A percentile compares a stretch with the other conserved stretches of the same genome.
phyloP scores from a whole-genome alignment of 164 flowering plant genomes.

The Buxus sempervirens region DNA sequence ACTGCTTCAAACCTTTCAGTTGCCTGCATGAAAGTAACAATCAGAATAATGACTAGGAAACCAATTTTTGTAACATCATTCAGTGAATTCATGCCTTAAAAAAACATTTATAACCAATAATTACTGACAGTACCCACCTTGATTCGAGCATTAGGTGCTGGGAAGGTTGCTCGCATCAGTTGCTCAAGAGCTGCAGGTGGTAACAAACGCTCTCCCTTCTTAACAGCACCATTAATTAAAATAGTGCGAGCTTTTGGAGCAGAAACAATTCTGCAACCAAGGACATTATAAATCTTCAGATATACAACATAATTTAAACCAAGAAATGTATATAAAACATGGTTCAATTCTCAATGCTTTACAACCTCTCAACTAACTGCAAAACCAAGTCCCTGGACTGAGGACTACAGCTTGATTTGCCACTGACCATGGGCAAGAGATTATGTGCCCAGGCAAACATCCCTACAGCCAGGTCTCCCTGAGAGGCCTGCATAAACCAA shows the following conservation, averaged over 20 bases:
- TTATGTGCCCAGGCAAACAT: constrained; percentile 62
- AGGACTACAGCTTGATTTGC: constrained; percentile 68
- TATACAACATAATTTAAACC: not conserved
- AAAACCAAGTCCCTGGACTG: constrained; percentile 82
- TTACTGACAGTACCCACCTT: constrained; percentile 47
- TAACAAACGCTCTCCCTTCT: constrained; percentile 84
- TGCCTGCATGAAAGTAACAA: constrained; percentile 43
- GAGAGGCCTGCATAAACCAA: constrained; percentile 51
- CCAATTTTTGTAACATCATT: not conserved
- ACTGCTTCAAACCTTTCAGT: constrained; percentile 89
- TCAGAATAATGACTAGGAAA: not conserved
- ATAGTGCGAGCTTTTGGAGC: constrained; percentile 73
- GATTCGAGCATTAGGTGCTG: constrained; percentile 59
- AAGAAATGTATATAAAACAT: not conserved
- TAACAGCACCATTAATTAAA: constrained; percentile 72
- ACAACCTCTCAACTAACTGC: constrained; percentile 85
- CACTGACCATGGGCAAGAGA: constrained; percentile 62
- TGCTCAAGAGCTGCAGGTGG: constrained; percentile 74
- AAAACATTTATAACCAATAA: constrained; percentile 5
- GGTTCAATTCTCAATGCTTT: not conserved
- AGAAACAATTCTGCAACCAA: constrained; percentile 55
- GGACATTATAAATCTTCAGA: constrained; percentile 10
- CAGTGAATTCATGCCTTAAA: not conserved
- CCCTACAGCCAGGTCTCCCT: constrained; percentile 78
- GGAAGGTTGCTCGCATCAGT: constrained; percentile 64